Conservation (phyloP, 257 asterid genomes). For the Misopates orontium region DNA sequence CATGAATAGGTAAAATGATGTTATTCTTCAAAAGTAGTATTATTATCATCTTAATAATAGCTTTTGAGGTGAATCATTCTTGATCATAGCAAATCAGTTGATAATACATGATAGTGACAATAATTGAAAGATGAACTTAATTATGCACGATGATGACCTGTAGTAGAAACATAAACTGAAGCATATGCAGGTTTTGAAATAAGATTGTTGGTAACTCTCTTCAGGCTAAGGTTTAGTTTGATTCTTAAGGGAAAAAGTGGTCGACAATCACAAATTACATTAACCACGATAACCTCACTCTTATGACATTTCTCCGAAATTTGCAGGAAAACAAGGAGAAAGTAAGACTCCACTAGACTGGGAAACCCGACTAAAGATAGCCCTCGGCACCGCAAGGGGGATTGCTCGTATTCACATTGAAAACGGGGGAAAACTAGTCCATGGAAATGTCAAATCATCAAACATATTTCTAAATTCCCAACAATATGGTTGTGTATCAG, state of each 20-base stretch:
- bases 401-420: slow-evolving; percentile 70
- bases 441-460: slow-evolving; percentile 83
- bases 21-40: background rate
- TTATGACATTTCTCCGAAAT: background rate
- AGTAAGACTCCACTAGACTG: slow-evolving; percentile 56
- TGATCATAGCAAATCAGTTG: slow-evolving; percentile 13
- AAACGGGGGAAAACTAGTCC: slow-evolving; percentile 72
- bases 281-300: background rate
- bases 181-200: no score
- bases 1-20: slow-evolving; percentile 3
- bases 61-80: background rate
- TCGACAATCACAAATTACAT: no score
- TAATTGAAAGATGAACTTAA: no score
- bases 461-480: slow-evolving; percentile 70
- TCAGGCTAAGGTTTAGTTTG: no score
- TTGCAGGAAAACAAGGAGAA: slow-evolving; percentile 65
- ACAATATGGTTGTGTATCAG: slow-evolving; percentile 67
- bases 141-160: no score
- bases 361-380: slow-evolving; percentile 73
- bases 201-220: no score
- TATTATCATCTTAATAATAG: background rate
- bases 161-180: no score
- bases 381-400: slow-evolving; percentile 80
- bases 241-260: no score
- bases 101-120: no score